A percentile compares a stretch with the other conserved stretches of the same genome.
phyloP scores from a whole-genome alignment of 345 rosid genomes.

The Sisymbrium irio region DNA sequence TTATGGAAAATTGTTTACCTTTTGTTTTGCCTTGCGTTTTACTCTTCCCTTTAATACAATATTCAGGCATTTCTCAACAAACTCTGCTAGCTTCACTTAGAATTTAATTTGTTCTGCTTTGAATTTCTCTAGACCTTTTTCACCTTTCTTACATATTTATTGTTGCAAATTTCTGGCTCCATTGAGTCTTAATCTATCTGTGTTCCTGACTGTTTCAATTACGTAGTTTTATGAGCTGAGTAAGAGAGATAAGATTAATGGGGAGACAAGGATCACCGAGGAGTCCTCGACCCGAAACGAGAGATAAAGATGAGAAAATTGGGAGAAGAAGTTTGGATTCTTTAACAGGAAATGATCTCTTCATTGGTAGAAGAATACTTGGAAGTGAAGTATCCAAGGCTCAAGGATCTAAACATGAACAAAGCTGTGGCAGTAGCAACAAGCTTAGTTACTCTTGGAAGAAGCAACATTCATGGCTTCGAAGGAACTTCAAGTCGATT shows the following conservation, averaged over 20 bases:
- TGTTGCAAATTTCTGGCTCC: slow-evolving; percentile 17
- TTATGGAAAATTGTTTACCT: neutral
- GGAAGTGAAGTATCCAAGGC: slow-evolving; percentile 46
- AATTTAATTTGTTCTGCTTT: slow-evolving; percentile 37
- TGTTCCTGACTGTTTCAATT: neutral
- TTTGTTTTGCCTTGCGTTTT: slow-evolving; percentile 52
- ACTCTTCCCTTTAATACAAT: slow-evolving; percentile 34
- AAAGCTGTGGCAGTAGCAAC: slow-evolving; percentile 41
- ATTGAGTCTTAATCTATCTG: slow-evolving; percentile 36
- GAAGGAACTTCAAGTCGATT: slow-evolving; percentile 44
- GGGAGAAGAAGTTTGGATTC: slow-evolving; percentile 44
- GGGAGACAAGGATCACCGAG: slow-evolving; percentile 57
- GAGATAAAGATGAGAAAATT: slow-evolving; percentile 23
- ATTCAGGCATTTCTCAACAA: slow-evolving; percentile 39
- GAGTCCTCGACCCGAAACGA: slow-evolving; percentile 38
- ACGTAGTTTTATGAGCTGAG: slow-evolving; percentile 14
- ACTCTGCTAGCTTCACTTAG: slow-evolving; percentile 50
- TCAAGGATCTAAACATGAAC: slow-evolving; percentile 50
- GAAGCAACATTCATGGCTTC: slow-evolving; percentile 56
- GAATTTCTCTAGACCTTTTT: slow-evolving; percentile 18
- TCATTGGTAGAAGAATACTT: slow-evolving; percentile 49
- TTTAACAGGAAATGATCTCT: slow-evolving; percentile 48
- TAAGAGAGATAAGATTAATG: slow-evolving; percentile 28
- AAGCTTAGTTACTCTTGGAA: slow-evolving; percentile 48
- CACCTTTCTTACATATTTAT: slow-evolving; percentile 19